These are phyloP conservation scores for Buxus sempervirens DNA, from an alignment of 164 flowering plant species.

Conservation along the genomic window DNA sequence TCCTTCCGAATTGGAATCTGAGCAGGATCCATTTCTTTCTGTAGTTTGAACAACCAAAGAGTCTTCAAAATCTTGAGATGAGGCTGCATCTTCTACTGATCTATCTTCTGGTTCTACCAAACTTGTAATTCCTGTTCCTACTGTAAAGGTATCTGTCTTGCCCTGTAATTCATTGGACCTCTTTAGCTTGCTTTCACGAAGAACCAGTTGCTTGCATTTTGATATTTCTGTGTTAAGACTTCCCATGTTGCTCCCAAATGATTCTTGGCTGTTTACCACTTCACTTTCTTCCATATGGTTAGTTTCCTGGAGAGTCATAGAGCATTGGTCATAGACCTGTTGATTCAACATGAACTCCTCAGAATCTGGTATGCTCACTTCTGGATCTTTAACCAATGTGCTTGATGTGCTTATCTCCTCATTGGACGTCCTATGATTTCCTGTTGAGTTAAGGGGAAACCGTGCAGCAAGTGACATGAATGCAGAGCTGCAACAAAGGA, in stretches of 20 bases:
- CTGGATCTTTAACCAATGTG: conserved; percentile 32
- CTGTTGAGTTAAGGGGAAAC: conserved; percentile 34
- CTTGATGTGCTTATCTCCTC: conserved; percentile 11
- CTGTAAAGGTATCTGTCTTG: conserved; percentile 1
- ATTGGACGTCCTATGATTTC: not conserved
- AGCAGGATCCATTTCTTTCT: conserved; percentile 38
- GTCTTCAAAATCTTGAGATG: conserved; percentile 39
- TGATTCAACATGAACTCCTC: conserved; percentile 7
- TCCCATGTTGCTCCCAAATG: conserved; percentile 15
- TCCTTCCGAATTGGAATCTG: conserved; percentile 57
- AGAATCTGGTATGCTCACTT: conserved; percentile 7
- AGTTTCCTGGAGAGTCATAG: conserved; percentile 6
- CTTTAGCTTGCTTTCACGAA: not conserved
- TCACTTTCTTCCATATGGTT: conserved; percentile 18
- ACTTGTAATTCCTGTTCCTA: conserved; percentile 19
- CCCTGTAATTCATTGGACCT: conserved; percentile 10
- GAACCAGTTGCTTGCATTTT: conserved; percentile 7
- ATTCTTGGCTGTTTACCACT: conserved; percentile 19
- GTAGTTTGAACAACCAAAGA: conserved; percentile 25
- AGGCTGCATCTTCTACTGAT: conserved; percentile 38
- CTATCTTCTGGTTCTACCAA: conserved; percentile 21
- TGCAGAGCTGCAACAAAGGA: conserved; percentile 44
- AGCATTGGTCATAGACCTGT: conserved; percentile 6
- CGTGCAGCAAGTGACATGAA: conserved; percentile 52
- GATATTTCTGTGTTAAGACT: conserved; percentile 5